Evolutionary conservation across 805 yeast species (phyloP).

Genomic region (Kuraishia hungarica): DNA sequence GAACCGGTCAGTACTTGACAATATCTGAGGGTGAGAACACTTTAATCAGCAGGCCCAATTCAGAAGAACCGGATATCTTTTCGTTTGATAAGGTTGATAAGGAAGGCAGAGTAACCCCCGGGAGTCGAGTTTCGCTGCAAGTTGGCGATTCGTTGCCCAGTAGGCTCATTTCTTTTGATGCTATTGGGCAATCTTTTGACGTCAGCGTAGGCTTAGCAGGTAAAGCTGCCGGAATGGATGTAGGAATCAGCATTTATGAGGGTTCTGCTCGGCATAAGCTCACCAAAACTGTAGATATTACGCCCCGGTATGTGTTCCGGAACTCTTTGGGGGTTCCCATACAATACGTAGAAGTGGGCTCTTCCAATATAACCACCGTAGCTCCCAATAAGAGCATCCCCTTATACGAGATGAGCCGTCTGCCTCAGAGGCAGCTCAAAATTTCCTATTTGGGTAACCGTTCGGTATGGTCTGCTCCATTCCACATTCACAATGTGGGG

Average conservation of each 20-base stretch:
- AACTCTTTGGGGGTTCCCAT: slow-evolving; percentile 52
- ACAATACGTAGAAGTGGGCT: slow-evolving; percentile 60
- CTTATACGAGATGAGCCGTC: slow-evolving; percentile 52
- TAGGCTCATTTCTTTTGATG: slow-evolving; percentile 72
- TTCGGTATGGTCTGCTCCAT: slow-evolving; percentile 81
- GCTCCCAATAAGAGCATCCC: slow-evolving; percentile 43
- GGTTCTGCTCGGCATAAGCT: slow-evolving; percentile 80
- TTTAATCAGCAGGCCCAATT: slow-evolving; percentile 29
- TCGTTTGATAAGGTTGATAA: slow-evolving; percentile 53
- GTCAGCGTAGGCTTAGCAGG: slow-evolving; percentile 36
- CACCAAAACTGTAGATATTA: slow-evolving; percentile 67
- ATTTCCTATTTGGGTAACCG: slow-evolving; percentile 49
- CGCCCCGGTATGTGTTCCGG: slow-evolving; percentile 75
- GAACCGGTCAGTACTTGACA: slow-evolving; percentile 60
- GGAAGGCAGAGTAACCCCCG: slow-evolving; percentile 48
- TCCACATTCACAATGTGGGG: slow-evolving; percentile 78
- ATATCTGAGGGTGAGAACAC: slow-evolving; percentile 51
- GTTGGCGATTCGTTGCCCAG: slow-evolving; percentile 70
- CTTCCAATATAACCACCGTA: slow-evolving; percentile 39
- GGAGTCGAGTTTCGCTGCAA: slow-evolving; percentile 23
- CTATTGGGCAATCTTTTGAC: slow-evolving; percentile 75
- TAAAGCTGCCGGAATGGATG: slow-evolving; percentile 51
- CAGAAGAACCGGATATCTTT: slow-evolving; percentile 61
- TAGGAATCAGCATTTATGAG: slow-evolving; percentile 70
- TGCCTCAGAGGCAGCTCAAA: slow-evolving; percentile 49